Base-by-base conservation (phyloP, 768 basidiomycete species). In the Xerocomellus intermedius region DNA sequence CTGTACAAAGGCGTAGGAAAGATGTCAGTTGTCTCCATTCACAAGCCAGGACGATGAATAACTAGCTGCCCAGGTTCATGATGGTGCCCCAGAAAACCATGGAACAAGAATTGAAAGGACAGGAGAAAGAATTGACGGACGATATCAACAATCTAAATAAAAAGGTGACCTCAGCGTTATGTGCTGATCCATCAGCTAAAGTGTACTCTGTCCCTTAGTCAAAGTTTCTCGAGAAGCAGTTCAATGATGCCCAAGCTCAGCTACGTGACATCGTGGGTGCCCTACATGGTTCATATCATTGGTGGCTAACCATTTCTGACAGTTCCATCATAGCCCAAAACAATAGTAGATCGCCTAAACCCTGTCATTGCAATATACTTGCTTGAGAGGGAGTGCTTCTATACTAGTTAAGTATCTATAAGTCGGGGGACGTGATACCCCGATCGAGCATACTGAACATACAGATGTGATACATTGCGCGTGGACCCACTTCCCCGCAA, bases 1-100 rank as follows among this genome's bases (percentile, higher is more conserved):
- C 75, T 97, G 63, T 98, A 95, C 75, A 94, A 89, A 65, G 95
- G 95, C 44, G 91, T 98, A 42, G 95, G 95, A 32, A 98, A 98
- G 74, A 96, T 96, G 95, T 95, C 59, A 58, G 52, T 61, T 21
- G 46, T 26, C 35, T 39, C 47, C 22, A 7, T 47, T 50, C 42
- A 38, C 38, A 42, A 42, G 21, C 30, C 36, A 19, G 43, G 14
- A 39, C 17, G 24, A 42, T 26, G 50, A 43, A 42, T 62, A 42
- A 52, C 26, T 3, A 32, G 48, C 10, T 48, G 47, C 22, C 6
- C 57, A 97, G 94, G 92, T 98, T 98, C 71, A 82, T 98, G 82
- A 82, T 86, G 76, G 84, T 91, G 6, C 91, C 92, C 26, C 81
- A 91, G 48, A 79, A 79, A 45, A 73, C 76, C n/a, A 89, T 97